These are phyloP conservation scores for Paxillus ammoniavirescens DNA, from an alignment of 768 basidiomycete genomes.

Conservation along the genomic window DNA sequence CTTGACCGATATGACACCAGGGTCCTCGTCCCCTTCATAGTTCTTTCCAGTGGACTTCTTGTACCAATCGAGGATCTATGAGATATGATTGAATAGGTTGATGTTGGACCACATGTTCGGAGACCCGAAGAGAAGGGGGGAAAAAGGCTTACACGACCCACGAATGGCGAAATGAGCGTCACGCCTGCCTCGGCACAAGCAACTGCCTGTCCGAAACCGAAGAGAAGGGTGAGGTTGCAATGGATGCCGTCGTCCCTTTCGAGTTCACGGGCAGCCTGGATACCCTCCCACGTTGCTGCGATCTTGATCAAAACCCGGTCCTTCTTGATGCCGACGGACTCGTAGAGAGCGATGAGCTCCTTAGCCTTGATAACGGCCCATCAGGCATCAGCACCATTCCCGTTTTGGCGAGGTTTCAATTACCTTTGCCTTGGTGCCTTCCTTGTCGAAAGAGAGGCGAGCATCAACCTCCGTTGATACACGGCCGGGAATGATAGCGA, in stretches of 20 bases:
- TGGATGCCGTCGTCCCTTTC: conserved; percentile 92
- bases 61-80: conserved; percentile 97
- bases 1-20: conserved; percentile 93
- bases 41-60: conserved; percentile 87
- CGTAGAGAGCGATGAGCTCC: conserved; percentile 91
- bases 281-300: conserved; percentile 99
- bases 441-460: conserved; percentile 94
- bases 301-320: conserved; percentile 99
- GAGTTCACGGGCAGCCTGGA: conserved; percentile 96
- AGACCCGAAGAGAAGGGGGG: conserved; percentile 8
- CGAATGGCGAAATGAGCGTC: conserved; percentile 98
- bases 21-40: conserved; percentile 91
- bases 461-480: conserved; percentile 99
- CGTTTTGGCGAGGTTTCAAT: conserved; percentile 26
- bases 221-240: conserved; percentile 98
- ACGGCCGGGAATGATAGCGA: conserved; percentile 93
- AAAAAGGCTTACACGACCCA: conserved; percentile 76
- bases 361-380: conserved; percentile 48
- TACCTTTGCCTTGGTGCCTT: conserved; percentile 86
- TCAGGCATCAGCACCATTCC: conserved; percentile 3
- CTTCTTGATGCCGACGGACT: conserved; percentile 89
- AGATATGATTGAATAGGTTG: conserved; percentile 7
- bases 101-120: conserved; percentile 9
- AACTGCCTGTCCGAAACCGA: conserved; percentile 98
- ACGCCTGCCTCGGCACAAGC: conserved; percentile 98